Base-by-base conservation (phyloP, 257 asterid genomes). In the Vinca minor region DNA sequence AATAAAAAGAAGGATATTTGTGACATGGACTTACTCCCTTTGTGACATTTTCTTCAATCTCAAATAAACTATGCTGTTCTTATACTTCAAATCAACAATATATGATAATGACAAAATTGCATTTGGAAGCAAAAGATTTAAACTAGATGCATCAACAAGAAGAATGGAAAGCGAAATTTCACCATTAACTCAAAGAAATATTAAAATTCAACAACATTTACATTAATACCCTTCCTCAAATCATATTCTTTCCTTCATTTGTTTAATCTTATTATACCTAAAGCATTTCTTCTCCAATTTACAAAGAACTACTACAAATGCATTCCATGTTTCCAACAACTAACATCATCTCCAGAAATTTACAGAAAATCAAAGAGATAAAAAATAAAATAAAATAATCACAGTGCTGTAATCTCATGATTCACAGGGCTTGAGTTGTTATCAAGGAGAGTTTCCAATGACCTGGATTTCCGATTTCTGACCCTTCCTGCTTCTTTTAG, bases 401-500 rank as follows among this genome's bases (percentile, higher is more conserved):
- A 85, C 36, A 72, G 68, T 46, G 65, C 82, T 67, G 74, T 76
- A 63, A 86, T 70, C 63, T 76, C 81, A 39, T 69, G 62, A 61
- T 13, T 67, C 26, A 71, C 34, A 59, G 62, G 56, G 20, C 65
- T 81, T 62, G 83, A 67, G 67, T 71, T 81, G 25, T 73, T 77
- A 57, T 74, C 88, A 17, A 89, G 83, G 56, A 89, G 83, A 0
- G 85, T 76, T 72, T 84, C 95, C 57, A 93, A 69, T 6, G 97
- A 80, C 69, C 81, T 83, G 20, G 94, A 79, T 68, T 78, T 85
- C 65, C 90, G 76, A 42, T 69, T 75, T 79, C 96, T 72, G 13
- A 77, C 90, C 71, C 72, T 78, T 39, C 97, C 97, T 8, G 86
- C 79, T 74, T 84, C 95, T 73, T 83, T 89, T 42, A 89, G 31